Percentiles rank a stretch among this genome's conserved stretches.
phyloP scores from a whole-genome alignment of 176 grass and related monocot genomes.

The Oryza longistaminata region DNA sequence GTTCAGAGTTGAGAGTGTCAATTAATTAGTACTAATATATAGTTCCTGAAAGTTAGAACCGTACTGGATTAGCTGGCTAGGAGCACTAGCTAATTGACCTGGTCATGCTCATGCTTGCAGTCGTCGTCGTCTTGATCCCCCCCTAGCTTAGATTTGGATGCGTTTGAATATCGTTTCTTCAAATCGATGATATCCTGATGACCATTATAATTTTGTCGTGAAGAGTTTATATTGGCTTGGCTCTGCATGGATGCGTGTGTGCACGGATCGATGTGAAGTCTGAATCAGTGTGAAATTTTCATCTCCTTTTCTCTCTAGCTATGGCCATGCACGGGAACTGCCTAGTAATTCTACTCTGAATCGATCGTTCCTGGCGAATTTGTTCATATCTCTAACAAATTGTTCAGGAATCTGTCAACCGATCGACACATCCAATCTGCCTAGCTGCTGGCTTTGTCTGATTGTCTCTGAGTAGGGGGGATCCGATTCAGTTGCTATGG shows the following conservation, averaged over 20 bases:
- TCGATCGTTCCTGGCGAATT: background rate
- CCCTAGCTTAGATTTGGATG: background rate
- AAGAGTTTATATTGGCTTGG: background rate
- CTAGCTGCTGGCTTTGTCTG: background rate
- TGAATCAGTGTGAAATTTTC: background rate
- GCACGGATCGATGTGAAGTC: background rate
- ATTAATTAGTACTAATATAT: too few relatives aligned
- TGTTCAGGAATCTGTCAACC: background rate
- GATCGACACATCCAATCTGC: background rate
- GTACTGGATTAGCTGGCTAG: too few relatives aligned
- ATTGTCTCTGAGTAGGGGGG: too few relatives aligned
- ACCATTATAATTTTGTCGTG: background rate
- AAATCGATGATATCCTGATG: too few relatives aligned
- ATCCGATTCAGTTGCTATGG: background rate
- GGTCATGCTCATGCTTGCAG: background rate
- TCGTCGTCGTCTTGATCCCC: background rate
- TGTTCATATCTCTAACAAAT: background rate
- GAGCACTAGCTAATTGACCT: background rate
- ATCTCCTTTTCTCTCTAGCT: background rate
- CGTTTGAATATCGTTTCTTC: background rate
- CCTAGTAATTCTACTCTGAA: background rate
- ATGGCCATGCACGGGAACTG: background rate
- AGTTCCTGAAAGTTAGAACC: too few relatives aligned
- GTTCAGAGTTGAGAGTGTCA: background rate
- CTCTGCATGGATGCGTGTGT: background rate